These are phyloP conservation scores for Gracilaria gracilis DNA, from an alignment of 23 red algal genomes.

Conservation along the genomic window DNA sequence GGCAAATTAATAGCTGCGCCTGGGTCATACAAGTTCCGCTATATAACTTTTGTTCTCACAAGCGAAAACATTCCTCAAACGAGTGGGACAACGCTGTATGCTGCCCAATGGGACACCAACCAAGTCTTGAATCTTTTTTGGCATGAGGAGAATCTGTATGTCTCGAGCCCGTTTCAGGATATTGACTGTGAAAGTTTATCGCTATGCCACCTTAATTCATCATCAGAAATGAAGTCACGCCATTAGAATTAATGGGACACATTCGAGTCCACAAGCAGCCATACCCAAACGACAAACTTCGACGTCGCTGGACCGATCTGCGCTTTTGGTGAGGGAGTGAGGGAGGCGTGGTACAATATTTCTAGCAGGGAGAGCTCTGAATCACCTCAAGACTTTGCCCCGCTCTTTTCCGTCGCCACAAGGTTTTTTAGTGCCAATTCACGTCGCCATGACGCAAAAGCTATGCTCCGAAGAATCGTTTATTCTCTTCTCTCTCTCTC, in stretches of 20 bases:
- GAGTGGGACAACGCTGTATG: neutral
- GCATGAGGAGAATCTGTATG: neutral
- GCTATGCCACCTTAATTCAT: conserved; percentile 1
- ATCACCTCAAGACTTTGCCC: neutral
- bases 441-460: neutral
- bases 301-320: neutral
- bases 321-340: neutral
- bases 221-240: neutral
- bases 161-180: neutral
- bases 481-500: neutral
- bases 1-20: no score
- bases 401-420: neutral
- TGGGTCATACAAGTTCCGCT: no score
- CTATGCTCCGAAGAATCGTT: neutral
- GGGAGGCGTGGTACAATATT: conserved; percentile 40
- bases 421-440: neutral
- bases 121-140: neutral
- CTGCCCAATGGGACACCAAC: neutral
- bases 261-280: neutral
- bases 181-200: neutral
- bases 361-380: neutral
- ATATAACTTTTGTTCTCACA: neutral
- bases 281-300: neutral
- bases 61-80: neutral
- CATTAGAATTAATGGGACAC: neutral